Evolutionary conservation across 768 basidiomycete genomes (phyloP).

Genomic region (Podaxis mareebaensis): DNA sequence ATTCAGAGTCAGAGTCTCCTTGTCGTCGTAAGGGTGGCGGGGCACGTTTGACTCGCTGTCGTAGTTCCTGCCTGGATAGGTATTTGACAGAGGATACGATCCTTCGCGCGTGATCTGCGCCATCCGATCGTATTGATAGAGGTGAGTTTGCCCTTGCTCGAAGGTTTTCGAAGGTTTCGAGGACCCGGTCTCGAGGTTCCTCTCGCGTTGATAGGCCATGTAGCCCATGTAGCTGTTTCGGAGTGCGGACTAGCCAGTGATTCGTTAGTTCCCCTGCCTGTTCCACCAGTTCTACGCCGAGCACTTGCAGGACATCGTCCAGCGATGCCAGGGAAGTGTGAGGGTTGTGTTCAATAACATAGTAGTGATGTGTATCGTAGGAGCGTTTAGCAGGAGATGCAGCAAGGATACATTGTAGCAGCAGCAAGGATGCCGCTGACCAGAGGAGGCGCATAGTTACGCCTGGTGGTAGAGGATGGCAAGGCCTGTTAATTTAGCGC

Average conservation of each 20-base stretch:
- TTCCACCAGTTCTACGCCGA: constrained; percentile 87
- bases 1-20: constrained; percentile 21
- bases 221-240: constrained; percentile 34
- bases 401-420: constrained; percentile 24
- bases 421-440: constrained; percentile 21
- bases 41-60: constrained; percentile 72
- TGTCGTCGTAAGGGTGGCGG: constrained; percentile 55
- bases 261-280: constrained; percentile 80
- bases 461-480: constrained; percentile 33
- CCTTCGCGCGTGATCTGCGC: constrained; percentile 37
- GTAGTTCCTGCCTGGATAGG: constrained; percentile 62
- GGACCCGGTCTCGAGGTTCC: constrained; percentile 45
- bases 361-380: constrained; percentile 78
- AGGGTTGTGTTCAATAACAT: constrained; percentile 71
- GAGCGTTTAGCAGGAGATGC: constrained; percentile 45
- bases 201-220: constrained; percentile 29
- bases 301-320: constrained; percentile 52
- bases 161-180: constrained; percentile 49
- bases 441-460: constrained; percentile 31
- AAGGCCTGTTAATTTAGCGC: constrained; percentile 8
- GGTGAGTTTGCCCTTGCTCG: constrained; percentile 34
- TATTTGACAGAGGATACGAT: constrained; percentile 59
- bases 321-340: constrained; percentile 42
- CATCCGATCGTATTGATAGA: constrained; percentile 43
- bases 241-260: constrained; percentile 79